phyloP scores from a whole-genome alignment of 805 yeast genomes.

The Priceomyces medius region DNA sequence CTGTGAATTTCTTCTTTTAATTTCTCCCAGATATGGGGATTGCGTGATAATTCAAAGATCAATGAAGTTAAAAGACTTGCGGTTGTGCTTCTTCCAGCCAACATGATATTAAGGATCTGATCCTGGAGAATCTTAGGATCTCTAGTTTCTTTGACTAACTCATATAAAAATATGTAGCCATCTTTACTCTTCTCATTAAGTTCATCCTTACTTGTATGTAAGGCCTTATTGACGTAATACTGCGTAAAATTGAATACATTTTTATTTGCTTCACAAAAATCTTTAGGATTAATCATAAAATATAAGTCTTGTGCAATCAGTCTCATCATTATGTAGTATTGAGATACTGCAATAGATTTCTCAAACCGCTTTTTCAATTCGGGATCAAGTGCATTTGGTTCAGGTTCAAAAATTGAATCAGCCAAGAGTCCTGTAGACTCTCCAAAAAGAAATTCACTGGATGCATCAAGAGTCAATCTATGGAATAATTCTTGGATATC shows the following conservation, averaged over 20 bases:
- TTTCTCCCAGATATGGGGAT: slow-evolving; percentile 36
- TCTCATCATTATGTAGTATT: slow-evolving; percentile 24
- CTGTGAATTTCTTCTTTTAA: slow-evolving; percentile 36
- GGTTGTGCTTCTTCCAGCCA: slow-evolving; percentile 58
- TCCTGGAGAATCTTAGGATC: slow-evolving; percentile 49
- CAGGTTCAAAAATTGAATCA: neutral
- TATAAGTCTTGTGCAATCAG: slow-evolving; percentile 13
- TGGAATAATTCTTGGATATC: slow-evolving; percentile 20
- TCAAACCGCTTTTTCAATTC: slow-evolving; percentile 18
- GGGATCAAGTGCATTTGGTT: neutral
- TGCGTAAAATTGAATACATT: slow-evolving; percentile 34
- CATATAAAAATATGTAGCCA: slow-evolving; percentile 47
- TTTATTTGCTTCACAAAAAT: slow-evolving; percentile 30
- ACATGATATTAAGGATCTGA: slow-evolving; percentile 48
- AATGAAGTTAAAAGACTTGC: slow-evolving; percentile 47
- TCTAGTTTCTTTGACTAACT: slow-evolving; percentile 48
- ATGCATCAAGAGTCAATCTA: slow-evolving; percentile 23
- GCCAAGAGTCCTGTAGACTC: slow-evolving; percentile 7
- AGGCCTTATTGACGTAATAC: slow-evolving; percentile 38
- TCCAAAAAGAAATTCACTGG: slow-evolving; percentile 28
- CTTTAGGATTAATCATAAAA: slow-evolving; percentile 14
- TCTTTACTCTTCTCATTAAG: slow-evolving; percentile 30
- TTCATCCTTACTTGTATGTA: slow-evolving; percentile 30
- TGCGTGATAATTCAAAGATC: slow-evolving; percentile 44
- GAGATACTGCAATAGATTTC: slow-evolving; percentile 26